Conservation (phyloP, 2,329 filamentous ascomycete genomes). For the Raffaelea ambrosiae region DNA sequence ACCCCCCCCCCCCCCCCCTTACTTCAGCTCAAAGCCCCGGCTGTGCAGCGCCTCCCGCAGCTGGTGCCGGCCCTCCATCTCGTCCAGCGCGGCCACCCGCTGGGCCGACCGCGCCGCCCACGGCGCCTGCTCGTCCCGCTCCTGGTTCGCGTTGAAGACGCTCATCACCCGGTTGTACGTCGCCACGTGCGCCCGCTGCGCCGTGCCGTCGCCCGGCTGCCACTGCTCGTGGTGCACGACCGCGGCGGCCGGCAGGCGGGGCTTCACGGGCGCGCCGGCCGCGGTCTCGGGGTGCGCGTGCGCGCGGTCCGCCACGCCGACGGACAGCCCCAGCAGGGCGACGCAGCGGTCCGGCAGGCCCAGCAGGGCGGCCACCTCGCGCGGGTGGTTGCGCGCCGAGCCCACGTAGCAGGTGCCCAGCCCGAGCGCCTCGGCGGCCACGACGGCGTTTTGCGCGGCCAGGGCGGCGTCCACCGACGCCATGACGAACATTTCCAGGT, state of each 20-base stretch:
- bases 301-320: no score
- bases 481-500: constrained; percentile 23
- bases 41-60: constrained; percentile 16
- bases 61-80: constrained; percentile 19
- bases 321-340: constrained; percentile 20
- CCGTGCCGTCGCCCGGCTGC: constrained; percentile 12
- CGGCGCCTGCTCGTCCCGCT: constrained; percentile 14
- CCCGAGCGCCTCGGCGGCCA: constrained; percentile 22
- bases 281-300: constrained; percentile 13
- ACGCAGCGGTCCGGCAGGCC: constrained; percentile 19
- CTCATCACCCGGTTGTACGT: constrained; percentile 17
- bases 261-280: constrained; percentile 17
- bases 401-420: constrained; percentile 23
- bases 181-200: constrained; percentile 13
- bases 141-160: constrained; percentile 18
- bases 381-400: constrained; percentile 19
- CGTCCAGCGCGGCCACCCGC: constrained; percentile 19
- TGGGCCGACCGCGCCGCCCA: constrained; percentile 20
- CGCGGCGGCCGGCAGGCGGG: constrained; percentile 18
- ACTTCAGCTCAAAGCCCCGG: constrained; percentile 18
- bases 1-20: no score
- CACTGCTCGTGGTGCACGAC: constrained; percentile 20
- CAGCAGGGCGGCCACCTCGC: constrained; percentile 19
- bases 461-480: constrained; percentile 22
- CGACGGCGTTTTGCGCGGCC: constrained; percentile 20